Evolutionary conservation across 768 basidiomycete species (phyloP).

Genomic region (Leucocoprinus leucothites): DNA sequence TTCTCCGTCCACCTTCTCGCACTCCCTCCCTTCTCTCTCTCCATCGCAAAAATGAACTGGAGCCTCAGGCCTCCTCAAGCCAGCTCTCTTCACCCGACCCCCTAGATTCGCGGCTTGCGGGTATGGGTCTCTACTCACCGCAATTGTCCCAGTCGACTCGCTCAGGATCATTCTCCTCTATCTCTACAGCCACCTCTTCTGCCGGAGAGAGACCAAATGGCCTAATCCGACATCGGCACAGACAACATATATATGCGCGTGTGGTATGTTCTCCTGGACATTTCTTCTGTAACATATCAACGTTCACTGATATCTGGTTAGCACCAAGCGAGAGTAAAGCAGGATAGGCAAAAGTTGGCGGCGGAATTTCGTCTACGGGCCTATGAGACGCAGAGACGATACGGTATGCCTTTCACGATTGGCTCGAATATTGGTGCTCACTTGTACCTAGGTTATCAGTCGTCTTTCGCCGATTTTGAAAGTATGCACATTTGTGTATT

Average conservation of each 20-base stretch:
- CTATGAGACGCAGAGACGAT: neutral
- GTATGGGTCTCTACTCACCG: slow-evolving; percentile 6
- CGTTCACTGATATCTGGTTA: neutral
- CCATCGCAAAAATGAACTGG: neutral
- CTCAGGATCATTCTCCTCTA: neutral
- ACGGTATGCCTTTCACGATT: neutral
- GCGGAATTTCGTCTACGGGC: neutral
- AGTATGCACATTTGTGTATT: neutral
- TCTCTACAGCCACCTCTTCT: neutral
- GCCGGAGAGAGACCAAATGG: neutral
- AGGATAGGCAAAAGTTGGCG: neutral
- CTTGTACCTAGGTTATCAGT: slow-evolving; percentile 4
- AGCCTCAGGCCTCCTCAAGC: neutral
- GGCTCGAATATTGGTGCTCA: neutral
- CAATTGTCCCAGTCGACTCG: neutral
- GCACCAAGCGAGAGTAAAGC: slow-evolving; percentile 6
- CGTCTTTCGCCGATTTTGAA: slow-evolving; percentile 9
- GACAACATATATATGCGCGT: slow-evolving; percentile 3
- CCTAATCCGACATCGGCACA: slow-evolving; percentile 7
- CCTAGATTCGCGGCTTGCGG: neutral
- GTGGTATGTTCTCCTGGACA: neutral
- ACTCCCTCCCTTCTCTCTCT: slow-evolving; percentile 7
- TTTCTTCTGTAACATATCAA: neutral
- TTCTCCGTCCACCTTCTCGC: slow-evolving; percentile 1
- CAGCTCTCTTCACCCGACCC: slow-evolving; percentile 1